phyloP scores from a whole-genome alignment of 345 rosid species.

The Eutrema yunnanense region DNA sequence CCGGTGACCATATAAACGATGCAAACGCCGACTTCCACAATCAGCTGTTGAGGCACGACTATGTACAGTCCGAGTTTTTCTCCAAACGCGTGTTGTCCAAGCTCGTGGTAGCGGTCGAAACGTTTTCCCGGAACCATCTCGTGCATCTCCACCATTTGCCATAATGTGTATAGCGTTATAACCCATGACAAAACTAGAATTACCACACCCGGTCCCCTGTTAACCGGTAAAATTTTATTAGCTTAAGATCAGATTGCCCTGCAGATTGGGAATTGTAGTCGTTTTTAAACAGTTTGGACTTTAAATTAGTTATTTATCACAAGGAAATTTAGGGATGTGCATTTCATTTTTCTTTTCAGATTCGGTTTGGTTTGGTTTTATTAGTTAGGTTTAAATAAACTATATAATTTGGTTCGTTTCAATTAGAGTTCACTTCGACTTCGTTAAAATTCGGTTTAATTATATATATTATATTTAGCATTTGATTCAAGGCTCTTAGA shows the following conservation, averaged over 20 bases:
- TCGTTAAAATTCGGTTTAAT: too few species aligned
- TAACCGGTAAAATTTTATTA: not conserved
- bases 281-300: not conserved
- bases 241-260: not conserved
- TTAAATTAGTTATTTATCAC: not conserved
- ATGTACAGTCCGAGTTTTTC: conserved; percentile 71
- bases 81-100: conserved; percentile 80
- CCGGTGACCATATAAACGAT: conserved; percentile 82
- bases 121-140: conserved; percentile 78
- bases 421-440: too few species aligned
- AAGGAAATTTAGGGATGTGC: not conserved
- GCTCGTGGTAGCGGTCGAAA: conserved; percentile 72
- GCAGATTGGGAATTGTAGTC: not conserved
- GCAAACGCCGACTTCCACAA: conserved; percentile 59
- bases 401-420: too few species aligned
- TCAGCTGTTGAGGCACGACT: conserved; percentile 69
- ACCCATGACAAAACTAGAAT: conserved; percentile 61
- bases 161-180: conserved; percentile 65
- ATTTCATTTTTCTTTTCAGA: too few species aligned
- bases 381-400: too few species aligned
- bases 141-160: conserved; percentile 96
- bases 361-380: too few species aligned
- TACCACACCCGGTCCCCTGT: conserved; percentile 75
- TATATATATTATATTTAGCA: too few species aligned
- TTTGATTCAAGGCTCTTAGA: too few species aligned